Evolutionary conservation across 805 yeast species (phyloP), one percentile per base, ranked within the genome.

Genomic region (Candida piceae): DNA sequence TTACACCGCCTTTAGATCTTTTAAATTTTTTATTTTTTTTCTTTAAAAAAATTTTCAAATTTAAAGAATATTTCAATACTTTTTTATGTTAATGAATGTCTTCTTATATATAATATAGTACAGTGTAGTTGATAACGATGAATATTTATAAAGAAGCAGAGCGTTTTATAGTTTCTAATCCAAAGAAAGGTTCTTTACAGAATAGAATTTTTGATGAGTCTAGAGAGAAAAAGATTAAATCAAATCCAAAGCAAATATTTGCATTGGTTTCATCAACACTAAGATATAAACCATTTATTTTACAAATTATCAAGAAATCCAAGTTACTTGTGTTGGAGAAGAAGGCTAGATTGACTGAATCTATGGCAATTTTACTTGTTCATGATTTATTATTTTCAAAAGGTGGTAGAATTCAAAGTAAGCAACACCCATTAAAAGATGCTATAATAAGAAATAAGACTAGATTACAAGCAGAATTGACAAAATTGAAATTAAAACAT

Each of bases 351-450:
- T 52, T 83, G 16, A 72, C 72, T 10, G 74, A 72, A 36, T 63
- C 69, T 12, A 58, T 84, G 32, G 75, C 84, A 2, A 44, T 80
- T 36, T 64, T 90, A 7, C 60, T 90, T 60, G 81, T 81, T 1
- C 95, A 90, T 53, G 98, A 90, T 62, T 65, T 87, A 36, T 58
- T 89, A 5, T 70, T 93, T 39, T 73, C 90, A 5, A 74, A 78
- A 45, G 70, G 77, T 19, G 93, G 94, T 9, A 65, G 96, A 43
- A 82, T 90, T 41, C 94, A 87, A 55, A 81, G 87, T 69, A 94
- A 94, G 6, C 89, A 88, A 51, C 87, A 82, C 43, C 84, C 90
- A 1, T 70, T 87, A 40, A 93, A 93, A 54, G 93, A 84, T 33
- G 82, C 84, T 10, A 68, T 93, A 4, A 63, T 93, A 38, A 71